phyloP scores from a whole-genome alignment of 768 basidiomycete genomes.

The Mycena kentingensis region DNA sequence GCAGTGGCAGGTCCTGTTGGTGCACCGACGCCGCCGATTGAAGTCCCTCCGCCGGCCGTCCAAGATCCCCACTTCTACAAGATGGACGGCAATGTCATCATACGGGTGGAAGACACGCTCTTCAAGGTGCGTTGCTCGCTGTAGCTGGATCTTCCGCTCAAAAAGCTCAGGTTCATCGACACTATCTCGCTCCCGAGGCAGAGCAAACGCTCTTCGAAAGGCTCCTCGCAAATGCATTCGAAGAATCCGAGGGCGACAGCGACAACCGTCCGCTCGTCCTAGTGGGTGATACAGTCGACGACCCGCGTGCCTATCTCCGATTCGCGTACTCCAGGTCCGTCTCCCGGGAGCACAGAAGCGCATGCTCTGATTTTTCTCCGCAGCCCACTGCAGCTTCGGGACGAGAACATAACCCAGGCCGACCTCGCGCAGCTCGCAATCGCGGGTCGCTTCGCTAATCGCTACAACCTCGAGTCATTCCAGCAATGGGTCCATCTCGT shows the following conservation, averaged over 20 bases:
- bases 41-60: no score
- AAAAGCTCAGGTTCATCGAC: background rate
- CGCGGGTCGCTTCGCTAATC: conserved; percentile 1
- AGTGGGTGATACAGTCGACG: background rate
- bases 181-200: background rate
- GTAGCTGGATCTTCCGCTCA: background rate
- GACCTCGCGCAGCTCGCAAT: background rate
- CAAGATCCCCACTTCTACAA: conserved; percentile 13
- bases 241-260: background rate
- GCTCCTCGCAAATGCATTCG: background rate
- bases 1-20: no score
- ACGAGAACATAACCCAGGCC: background rate
- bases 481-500: conserved; percentile 4
- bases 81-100: conserved; percentile 4
- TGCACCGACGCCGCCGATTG: no score
- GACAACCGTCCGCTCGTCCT: background rate
- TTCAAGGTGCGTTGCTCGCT: conserved; percentile 4
- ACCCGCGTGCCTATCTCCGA: background rate
- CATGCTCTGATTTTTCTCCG: background rate
- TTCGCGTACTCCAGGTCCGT: conserved; percentile 9
- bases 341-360: no score
- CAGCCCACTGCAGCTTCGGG: conserved; percentile 8
- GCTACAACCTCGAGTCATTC: conserved; percentile 9
- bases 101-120: conserved; percentile 1
- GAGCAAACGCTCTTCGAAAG: conserved; percentile 1